Base-by-base conservation (phyloP, 768 basidiomycete species). In the Phylloporus arenicola region DNA sequence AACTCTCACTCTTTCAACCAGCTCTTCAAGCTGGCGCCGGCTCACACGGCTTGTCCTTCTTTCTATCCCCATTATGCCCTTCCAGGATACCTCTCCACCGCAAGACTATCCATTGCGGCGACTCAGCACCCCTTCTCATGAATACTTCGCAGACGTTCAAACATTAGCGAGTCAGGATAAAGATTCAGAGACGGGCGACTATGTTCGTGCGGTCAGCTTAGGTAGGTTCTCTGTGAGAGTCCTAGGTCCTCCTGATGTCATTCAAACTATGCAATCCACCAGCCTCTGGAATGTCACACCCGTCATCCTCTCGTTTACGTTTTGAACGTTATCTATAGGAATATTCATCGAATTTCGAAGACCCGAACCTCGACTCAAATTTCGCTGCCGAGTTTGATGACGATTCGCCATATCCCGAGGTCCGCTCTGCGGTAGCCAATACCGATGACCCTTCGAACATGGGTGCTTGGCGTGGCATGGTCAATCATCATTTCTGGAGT, bases 371-470 rank as follows among this genome's bases (percentile, higher is more conserved):
- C 30, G 60, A 65, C 45, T 41, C 52, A n/a, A 38, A 29, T 27
- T 45, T n/a, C 8, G 25, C 29, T 3, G 4, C 17, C 20, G 55
- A 58, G 8, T 55, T 58, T 29, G 79, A 82, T 67, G 80, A 84
- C 54, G 83, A 85, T 60, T 83, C 82, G 1, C 82, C 84, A 6
- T 86, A 86, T 59, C 80, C 82, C n/a, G 84, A 86, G 57, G 84
- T 85, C 22, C 77, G 82, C 25, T 80, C 83, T 39, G 80, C 81
- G 41, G 84, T 85, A 17, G 78, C 83, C 47, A 84, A 83, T 60
- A 83, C 81, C 3, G 86, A 88, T 59, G 85, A 88, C 86, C 0
- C 39, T 89, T 38, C 82, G 88, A 30, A 77, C 81, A 3, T 88
- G 85, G 85, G 67, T 76, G 6, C 73, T 94, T 41, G 92, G 93